These are phyloP conservation scores for Boeremia exigua DNA, from an alignment of 2,329 filamentous ascomycete genomes.

Conservation along the genomic window DNA sequence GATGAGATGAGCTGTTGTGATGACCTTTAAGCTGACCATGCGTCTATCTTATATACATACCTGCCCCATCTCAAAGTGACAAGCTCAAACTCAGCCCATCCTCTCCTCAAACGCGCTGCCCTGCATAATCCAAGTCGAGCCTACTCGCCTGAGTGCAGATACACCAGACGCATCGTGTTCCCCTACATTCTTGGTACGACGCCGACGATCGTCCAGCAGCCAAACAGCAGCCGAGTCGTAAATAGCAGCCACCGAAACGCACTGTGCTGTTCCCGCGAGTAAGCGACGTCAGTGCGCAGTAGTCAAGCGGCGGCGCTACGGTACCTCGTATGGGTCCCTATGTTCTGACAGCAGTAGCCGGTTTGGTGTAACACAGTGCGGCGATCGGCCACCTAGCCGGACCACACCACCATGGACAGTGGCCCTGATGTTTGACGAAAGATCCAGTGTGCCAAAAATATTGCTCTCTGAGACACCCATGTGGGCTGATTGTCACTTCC, in stretches of 20 bases:
- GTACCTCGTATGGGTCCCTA: slow-evolving; percentile 1
- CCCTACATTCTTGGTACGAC: slow-evolving; percentile 12
- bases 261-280: slow-evolving; percentile 13
- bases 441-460: slow-evolving; percentile 5
- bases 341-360: slow-evolving; percentile 10
- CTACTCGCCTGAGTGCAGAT: slow-evolving; percentile 13
- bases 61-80: slow-evolving; percentile 2
- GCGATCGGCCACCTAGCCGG: slow-evolving; percentile 6
- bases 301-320: neutral
- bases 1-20: slow-evolving; percentile 15
- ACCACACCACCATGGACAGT: neutral
- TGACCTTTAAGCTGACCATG: neutral
- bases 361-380: neutral
- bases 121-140: slow-evolving; percentile 7
- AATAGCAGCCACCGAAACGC: slow-evolving; percentile 27
- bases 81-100: slow-evolving; percentile 1
- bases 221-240: slow-evolving; percentile 14
- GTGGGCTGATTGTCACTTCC: slow-evolving; percentile 7
- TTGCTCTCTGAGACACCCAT: slow-evolving; percentile 4
- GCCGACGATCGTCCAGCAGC: slow-evolving; percentile 9
- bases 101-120: slow-evolving; percentile 10
- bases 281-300: slow-evolving; percentile 11
- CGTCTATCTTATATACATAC: slow-evolving; percentile 17
- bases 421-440: slow-evolving; percentile 14
- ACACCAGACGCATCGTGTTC: slow-evolving; percentile 3